Evolutionary conservation across 2,329 filamentous ascomycete genomes (phyloP).

Genomic region (Beauveria medogensis): DNA sequence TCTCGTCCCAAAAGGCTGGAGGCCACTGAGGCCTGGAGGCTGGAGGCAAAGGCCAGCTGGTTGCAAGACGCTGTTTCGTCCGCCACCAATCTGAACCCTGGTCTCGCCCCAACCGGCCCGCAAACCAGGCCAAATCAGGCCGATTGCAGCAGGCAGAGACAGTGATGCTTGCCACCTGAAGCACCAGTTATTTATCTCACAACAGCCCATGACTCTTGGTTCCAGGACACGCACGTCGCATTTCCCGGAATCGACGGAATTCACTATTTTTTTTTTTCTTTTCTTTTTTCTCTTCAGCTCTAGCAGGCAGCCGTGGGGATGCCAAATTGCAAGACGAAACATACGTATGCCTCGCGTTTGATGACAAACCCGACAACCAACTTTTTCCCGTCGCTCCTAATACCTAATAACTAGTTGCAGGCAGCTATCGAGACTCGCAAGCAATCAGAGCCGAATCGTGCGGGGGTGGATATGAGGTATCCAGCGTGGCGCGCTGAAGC

Average conservation of each 20-base stretch:
- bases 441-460: not conserved
- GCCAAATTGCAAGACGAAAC: not conserved
- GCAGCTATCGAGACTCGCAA: not conserved
- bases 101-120: not conserved
- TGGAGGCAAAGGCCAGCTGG: not conserved
- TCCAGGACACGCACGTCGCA: not conserved
- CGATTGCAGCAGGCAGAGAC: slow-evolving; percentile 9
- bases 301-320: not conserved
- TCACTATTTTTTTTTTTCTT: not conserved
- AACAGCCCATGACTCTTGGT: not conserved
- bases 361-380: not conserved
- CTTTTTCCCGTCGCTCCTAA: not conserved
- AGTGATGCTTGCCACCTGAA: slow-evolving; percentile 7
- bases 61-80: not conserved
- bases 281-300: not conserved
- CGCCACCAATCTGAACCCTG: not conserved
- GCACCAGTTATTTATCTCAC: not conserved
- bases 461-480: not conserved
- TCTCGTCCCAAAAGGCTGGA: too few species aligned
- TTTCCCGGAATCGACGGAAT: not conserved
- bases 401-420: not conserved
- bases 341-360: not conserved
- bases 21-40: too few species aligned
- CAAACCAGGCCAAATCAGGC: not conserved
- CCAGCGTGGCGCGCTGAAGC: not conserved